phyloP scores from a whole-genome alignment of 2,329 filamentous ascomycete species.

The Botrytis squamosa region DNA sequence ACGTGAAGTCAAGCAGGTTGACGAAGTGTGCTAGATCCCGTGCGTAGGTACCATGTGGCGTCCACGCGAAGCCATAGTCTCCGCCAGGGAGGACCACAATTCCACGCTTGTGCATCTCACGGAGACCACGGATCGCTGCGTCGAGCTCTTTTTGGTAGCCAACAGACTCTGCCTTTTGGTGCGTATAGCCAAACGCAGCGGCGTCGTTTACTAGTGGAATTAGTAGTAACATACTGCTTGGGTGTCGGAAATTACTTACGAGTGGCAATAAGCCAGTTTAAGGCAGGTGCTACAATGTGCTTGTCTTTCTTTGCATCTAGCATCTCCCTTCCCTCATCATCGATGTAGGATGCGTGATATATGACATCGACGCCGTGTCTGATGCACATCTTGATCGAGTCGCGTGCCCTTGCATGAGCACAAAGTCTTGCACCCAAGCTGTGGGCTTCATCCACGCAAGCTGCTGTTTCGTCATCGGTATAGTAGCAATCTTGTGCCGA shows the following conservation, averaged over 20 bases:
- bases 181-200: slow-evolving; percentile 43
- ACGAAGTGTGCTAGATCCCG: slow-evolving; percentile 47
- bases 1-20: slow-evolving; percentile 45
- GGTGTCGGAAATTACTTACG: slow-evolving; percentile 1
- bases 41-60: slow-evolving; percentile 47
- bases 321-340: slow-evolving; percentile 43
- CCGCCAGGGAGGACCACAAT: slow-evolving; percentile 46
- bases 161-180: slow-evolving; percentile 44
- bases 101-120: slow-evolving; percentile 46
- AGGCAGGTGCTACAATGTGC: slow-evolving; percentile 44
- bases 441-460: slow-evolving; percentile 49
- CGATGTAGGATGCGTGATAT: slow-evolving; percentile 47
- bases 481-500: slow-evolving; percentile 48
- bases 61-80: slow-evolving; percentile 49
- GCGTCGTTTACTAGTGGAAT: slow-evolving; percentile 25
- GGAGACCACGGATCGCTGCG: slow-evolving; percentile 41
- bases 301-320: slow-evolving; percentile 43
- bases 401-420: slow-evolving; percentile 45
- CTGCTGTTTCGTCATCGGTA: slow-evolving; percentile 45
- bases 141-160: slow-evolving; percentile 47
- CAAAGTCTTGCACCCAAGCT: slow-evolving; percentile 42
- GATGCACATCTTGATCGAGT: slow-evolving; percentile 46
- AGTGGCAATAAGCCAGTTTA: slow-evolving; percentile 46
- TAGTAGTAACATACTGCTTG: not conserved
- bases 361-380: slow-evolving; percentile 48